A percentile compares a stretch with the other conserved stretches of the same genome.
These are phyloP conservation scores for Ceratocystis alfenasii DNA, from an alignment of 2,329 filamentous ascomycete species.

Conservation along the genomic window DNA sequence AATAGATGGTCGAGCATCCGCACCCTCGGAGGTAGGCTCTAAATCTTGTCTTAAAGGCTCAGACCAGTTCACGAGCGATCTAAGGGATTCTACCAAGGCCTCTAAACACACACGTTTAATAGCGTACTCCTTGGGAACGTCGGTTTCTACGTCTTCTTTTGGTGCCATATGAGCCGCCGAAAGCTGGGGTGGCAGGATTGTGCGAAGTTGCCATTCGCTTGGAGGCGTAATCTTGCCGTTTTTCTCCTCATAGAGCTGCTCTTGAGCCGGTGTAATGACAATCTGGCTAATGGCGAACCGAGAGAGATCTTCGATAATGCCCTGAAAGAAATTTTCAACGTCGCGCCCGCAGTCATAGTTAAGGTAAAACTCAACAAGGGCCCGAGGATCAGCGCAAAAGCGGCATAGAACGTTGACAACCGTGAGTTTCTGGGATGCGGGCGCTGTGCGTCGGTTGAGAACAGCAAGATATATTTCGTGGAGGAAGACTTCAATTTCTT, in stretches of 20 bases:
- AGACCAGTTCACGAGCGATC: conserved; percentile 89
- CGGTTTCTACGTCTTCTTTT: conserved; percentile 48
- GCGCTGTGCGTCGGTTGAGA: conserved; percentile 74
- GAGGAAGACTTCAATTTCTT: conserved; percentile 94
- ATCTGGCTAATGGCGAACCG: conserved; percentile 73
- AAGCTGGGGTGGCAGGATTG: conserved; percentile 75
- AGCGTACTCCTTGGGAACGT: conserved; percentile 77
- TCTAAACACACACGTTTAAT: conserved; percentile 85
- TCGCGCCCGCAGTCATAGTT: conserved; percentile 97
- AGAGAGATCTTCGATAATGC: conserved; percentile 84
- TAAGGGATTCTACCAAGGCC: conserved; percentile 73
- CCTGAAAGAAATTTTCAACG: conserved; percentile 94
- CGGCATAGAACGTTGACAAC: conserved; percentile 78
- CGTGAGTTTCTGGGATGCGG: conserved; percentile 80
- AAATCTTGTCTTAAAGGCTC: conserved; percentile 49
- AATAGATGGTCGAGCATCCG: conserved; percentile 31
- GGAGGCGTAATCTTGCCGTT: conserved; percentile 48
- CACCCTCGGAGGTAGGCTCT: conserved; percentile 27
- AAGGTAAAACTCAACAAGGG: conserved; percentile 86
- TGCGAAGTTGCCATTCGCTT: conserved; percentile 74
- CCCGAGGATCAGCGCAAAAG: conserved; percentile 72
- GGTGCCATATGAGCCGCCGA: conserved; percentile 63
- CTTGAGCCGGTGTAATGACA: conserved; percentile 59
- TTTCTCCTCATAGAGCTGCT: conserved; percentile 77
- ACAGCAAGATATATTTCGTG: conserved; percentile 96